Evolutionary conservation across 2,329 filamentous ascomycete genomes (phyloP).

Genomic region (Piedraia hortae): DNA sequence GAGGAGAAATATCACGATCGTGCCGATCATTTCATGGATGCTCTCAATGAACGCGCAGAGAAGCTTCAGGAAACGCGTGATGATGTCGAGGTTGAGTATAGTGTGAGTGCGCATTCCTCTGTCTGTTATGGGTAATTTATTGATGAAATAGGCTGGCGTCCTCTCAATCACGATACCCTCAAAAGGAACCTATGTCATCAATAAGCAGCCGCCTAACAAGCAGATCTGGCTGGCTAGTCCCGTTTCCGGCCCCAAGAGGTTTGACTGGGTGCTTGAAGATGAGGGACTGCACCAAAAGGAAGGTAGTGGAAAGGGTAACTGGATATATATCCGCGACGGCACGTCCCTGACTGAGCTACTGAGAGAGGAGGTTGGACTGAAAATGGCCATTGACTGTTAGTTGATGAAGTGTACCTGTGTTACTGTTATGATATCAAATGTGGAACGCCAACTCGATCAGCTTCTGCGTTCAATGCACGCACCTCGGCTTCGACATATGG

Average conservation of each 20-base stretch:
- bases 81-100: conserved; percentile 69
- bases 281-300: conserved; percentile 58
- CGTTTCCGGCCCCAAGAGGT: conserved; percentile 73
- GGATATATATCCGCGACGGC: conserved; percentile 76
- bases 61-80: conserved; percentile 42
- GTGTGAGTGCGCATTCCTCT: conserved; percentile 28
- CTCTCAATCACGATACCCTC: conserved; percentile 44
- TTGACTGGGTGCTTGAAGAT: conserved; percentile 55
- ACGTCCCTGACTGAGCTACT: conserved; percentile 45
- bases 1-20: conserved; percentile 49
- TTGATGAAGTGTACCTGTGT: conserved; percentile 3
- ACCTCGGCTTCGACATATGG: conserved; percentile 23
- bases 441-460: conserved; percentile 15
- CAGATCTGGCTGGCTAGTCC: conserved; percentile 93
- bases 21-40: conserved; percentile 46
- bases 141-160: conserved; percentile 43
- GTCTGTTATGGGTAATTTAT: background rate
- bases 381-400: no score
- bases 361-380: conserved; percentile 46
- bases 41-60: conserved; percentile 35
- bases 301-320: conserved; percentile 43
- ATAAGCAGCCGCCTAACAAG: conserved; percentile 95
- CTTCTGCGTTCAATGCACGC: conserved; percentile 23
- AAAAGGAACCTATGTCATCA: conserved; percentile 69
- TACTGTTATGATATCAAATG: no score